phyloP scores from a whole-genome alignment of 73 alveolate species.

The Blepharisma japonicum region DNA sequence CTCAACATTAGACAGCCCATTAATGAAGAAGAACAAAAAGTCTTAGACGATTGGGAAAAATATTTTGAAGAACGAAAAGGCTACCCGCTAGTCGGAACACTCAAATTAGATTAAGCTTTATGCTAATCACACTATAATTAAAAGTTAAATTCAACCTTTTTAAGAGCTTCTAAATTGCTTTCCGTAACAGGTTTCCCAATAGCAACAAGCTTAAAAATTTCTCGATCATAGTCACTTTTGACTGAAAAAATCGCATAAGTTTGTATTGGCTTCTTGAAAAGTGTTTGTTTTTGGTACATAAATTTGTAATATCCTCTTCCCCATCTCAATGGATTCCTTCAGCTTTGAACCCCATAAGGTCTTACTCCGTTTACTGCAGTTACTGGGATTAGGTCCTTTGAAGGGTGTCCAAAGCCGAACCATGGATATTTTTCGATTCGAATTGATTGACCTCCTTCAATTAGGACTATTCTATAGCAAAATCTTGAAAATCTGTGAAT shows the following conservation, averaged over 20 bases:
- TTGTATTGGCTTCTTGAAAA: not conserved
- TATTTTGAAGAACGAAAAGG: too few relatives aligned
- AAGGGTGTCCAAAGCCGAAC: slow-evolving; percentile 10
- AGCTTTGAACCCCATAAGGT: not conserved
- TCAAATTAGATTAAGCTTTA: too few relatives aligned
- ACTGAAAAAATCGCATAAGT: slow-evolving; percentile 1
- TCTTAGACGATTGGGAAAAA: not conserved
- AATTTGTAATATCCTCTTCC: slow-evolving; percentile 13
- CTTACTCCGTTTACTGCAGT: not conserved
- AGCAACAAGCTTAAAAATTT: not conserved
- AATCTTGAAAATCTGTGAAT: not conserved
- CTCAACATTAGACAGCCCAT: not conserved
- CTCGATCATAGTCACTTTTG: not conserved
- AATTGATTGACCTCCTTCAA: not conserved
- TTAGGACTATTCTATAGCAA: not conserved
- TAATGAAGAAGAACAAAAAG: slow-evolving; percentile 13
- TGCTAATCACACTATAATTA: too few relatives aligned
- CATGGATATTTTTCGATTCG: slow-evolving; percentile 3
- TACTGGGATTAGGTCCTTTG: not conserved
- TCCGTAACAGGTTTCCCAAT: slow-evolving; percentile 20
- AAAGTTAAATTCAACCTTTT: too few relatives aligned
- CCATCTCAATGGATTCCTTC: not conserved
- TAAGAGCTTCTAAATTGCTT: not conserved
- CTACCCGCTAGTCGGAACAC: too few relatives aligned
- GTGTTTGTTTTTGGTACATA: not conserved